Evolutionary conservation across 2,329 filamentous ascomycete species (phyloP).

Genomic region (Penicillium sp.): DNA sequence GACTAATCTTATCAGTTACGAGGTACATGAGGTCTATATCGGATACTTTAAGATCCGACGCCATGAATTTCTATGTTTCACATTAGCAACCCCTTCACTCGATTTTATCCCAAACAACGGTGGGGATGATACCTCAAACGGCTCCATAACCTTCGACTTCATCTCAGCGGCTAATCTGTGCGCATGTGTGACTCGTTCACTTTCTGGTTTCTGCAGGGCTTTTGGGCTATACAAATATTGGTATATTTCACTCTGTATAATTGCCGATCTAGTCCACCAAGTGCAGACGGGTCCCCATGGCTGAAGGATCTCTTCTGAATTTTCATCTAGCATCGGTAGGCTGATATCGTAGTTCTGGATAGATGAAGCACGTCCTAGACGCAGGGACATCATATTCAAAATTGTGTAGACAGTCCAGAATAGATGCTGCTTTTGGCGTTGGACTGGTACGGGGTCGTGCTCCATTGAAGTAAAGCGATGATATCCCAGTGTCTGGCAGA

Average conservation of each 20-base stretch:
- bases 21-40: conserved; percentile 32
- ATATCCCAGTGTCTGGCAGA: conserved; percentile 64
- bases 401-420: conserved; percentile 63
- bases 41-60: conserved; percentile 16
- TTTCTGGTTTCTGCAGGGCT: conserved; percentile 30
- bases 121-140: conserved; percentile 28
- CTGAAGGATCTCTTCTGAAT: conserved; percentile 15
- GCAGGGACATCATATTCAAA: conserved; percentile 59
- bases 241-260: conserved; percentile 61
- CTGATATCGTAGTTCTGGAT: conserved; percentile 63
- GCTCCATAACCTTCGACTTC: conserved; percentile 29
- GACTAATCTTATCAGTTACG: conserved; percentile 38
- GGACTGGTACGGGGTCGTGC: conserved; percentile 19
- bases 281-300: conserved; percentile 51
- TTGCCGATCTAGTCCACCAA: conserved; percentile 57
- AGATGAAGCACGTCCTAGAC: conserved; percentile 58
- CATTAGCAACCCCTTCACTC: not conserved
- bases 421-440: conserved; percentile 41
- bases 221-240: conserved; percentile 53
- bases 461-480: conserved; percentile 44
- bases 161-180: conserved; percentile 32
- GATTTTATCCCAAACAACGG: not conserved
- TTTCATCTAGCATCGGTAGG: conserved; percentile 36
- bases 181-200: conserved; percentile 30
- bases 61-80: conserved; percentile 12